phyloP scores from a whole-genome alignment of 768 basidiomycete species.

The Gymnopilus dilepis region DNA sequence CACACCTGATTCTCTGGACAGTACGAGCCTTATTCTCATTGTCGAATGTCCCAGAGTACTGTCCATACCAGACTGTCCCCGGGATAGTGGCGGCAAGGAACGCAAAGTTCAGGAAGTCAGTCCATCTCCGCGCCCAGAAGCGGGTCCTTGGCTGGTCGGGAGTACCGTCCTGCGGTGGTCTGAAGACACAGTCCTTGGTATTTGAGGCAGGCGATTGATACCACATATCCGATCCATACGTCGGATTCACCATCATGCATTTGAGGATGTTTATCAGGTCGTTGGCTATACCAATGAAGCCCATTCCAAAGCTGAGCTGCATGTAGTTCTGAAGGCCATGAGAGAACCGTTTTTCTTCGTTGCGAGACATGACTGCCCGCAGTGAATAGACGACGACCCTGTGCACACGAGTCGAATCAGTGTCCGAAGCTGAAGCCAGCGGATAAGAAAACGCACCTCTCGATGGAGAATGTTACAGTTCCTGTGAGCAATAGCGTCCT shows the following conservation, averaged over 20 bases:
- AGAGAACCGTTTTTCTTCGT: slow-evolving; percentile 23
- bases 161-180: slow-evolving; percentile 30
- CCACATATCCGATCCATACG: slow-evolving; percentile 37
- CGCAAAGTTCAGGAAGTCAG: slow-evolving; percentile 27
- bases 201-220: slow-evolving; percentile 31
- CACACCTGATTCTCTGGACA: slow-evolving; percentile 28
- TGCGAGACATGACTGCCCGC: slow-evolving; percentile 33
- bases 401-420: neutral
- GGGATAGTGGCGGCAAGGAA: slow-evolving; percentile 38
- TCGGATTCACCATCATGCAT: slow-evolving; percentile 46
- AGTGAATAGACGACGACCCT: slow-evolving; percentile 40
- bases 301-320: slow-evolving; percentile 38
- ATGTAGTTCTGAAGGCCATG: slow-evolving; percentile 32
- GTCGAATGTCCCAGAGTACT: slow-evolving; percentile 25
- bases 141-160: slow-evolving; percentile 37
- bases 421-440: neutral
- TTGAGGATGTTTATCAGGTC: slow-evolving; percentile 41
- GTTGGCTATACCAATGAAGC: slow-evolving; percentile 38
- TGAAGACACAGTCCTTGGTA: slow-evolving; percentile 29
- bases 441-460: slow-evolving; percentile 36
- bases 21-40: slow-evolving; percentile 26
- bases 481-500: slow-evolving; percentile 41
- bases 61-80: slow-evolving; percentile 34
- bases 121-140: slow-evolving; percentile 34
- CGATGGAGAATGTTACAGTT: slow-evolving; percentile 38